phyloP scores from a whole-genome alignment of 306 rosid genomes.

The Carpinus viminea region DNA sequence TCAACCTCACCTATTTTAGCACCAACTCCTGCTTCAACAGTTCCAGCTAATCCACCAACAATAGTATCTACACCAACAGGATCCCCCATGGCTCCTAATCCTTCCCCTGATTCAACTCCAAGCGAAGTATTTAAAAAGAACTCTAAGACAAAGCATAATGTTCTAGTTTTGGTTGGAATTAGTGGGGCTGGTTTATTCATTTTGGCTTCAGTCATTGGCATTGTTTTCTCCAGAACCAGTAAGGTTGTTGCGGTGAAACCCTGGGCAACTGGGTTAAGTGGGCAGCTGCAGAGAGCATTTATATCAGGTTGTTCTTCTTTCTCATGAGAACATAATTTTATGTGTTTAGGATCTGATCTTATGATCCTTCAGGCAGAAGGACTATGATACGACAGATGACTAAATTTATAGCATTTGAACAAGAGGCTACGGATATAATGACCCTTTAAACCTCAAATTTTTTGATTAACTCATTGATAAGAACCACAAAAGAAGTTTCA shows the following conservation, averaged over 20 bases:
- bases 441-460: background rate
- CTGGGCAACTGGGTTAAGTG: conserved; percentile 95
- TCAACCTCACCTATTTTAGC: conserved; percentile 41
- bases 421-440: background rate
- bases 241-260: conserved; percentile 82
- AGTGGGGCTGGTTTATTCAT: conserved; percentile 52
- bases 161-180: conserved; percentile 47
- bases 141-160: conserved; percentile 34
- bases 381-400: background rate
- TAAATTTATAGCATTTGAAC: background rate
- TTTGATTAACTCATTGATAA: background rate
- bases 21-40: conserved; percentile 35
- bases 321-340: background rate
- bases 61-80: conserved; percentile 27
- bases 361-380: background rate
- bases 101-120: conserved; percentile 47
- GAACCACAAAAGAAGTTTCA: conserved; percentile 4
- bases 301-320: conserved; percentile 60
- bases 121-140: conserved; percentile 23
- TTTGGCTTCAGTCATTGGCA: conserved; percentile 38
- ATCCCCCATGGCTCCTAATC: conserved; percentile 32
- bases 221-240: conserved; percentile 50
- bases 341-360: background rate
- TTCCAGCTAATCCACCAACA: conserved; percentile 39
- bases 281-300: conserved; percentile 93